Conservation (phyloP, 768 basidiomycete species). For the Gymnopilus dilepis region DNA sequence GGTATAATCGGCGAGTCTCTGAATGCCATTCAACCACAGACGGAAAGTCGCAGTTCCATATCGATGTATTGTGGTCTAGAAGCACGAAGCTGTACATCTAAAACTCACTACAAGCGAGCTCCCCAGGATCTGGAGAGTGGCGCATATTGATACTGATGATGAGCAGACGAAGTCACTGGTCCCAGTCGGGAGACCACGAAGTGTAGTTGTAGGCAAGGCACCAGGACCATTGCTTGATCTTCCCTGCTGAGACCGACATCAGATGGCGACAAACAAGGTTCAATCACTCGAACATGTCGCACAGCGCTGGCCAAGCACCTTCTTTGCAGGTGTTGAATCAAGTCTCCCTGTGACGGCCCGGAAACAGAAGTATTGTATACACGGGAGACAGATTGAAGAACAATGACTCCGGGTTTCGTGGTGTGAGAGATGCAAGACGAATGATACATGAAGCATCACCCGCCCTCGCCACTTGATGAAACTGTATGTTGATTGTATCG, state of each 20-base stretch:
- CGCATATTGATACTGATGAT: background rate
- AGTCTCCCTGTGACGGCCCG: slow-evolving; percentile 1
- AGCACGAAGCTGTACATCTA: background rate
- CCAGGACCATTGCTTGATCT: background rate
- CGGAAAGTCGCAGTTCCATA: too few relatives aligned
- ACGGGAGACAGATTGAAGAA: background rate
- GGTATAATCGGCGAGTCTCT: too few relatives aligned
- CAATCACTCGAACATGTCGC: background rate
- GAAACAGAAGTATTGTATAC: background rate
- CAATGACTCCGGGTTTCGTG: slow-evolving; percentile 1
- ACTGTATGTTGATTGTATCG: background rate
- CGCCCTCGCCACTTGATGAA: background rate
- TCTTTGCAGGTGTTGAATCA: background rate
- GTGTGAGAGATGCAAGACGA: background rate
- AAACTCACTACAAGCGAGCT: background rate
- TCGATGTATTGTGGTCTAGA: too few relatives aligned
- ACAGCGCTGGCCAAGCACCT: slow-evolving; percentile 1
- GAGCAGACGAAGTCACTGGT: background rate
- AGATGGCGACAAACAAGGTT: slow-evolving; percentile 4
- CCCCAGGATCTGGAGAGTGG: background rate
- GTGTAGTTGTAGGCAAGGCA: background rate
- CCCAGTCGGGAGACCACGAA: background rate
- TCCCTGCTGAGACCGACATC: background rate
- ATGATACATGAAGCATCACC: background rate
- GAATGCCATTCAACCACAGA: too few relatives aligned